A percentile compares a stretch with the other conserved stretches of the same genome.
Conservation (phyloP, 2,329 filamentous ascomycete species). For the Bertia moriformis region DNA sequence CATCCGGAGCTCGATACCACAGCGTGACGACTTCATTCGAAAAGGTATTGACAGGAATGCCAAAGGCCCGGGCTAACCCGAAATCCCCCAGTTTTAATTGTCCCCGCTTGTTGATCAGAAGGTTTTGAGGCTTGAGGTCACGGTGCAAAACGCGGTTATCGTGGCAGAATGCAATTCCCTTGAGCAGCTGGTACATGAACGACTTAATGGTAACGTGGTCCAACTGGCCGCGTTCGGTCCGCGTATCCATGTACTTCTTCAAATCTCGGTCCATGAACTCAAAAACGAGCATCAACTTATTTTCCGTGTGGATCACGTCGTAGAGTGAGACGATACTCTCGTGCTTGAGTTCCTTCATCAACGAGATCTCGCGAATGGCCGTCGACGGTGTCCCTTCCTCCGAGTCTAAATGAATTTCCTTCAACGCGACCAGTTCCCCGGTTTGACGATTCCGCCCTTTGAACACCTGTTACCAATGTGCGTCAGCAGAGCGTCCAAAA, state of each 20-base stretch:
- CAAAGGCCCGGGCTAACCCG: not conserved
- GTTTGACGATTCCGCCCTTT: slow-evolving; percentile 61
- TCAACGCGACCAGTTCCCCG: slow-evolving; percentile 54
- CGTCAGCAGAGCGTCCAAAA: too few species aligned
- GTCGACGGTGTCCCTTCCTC: slow-evolving; percentile 59
- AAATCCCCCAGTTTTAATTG: not conserved
- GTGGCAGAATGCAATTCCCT: slow-evolving; percentile 32
- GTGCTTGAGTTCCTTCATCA: slow-evolving; percentile 63
- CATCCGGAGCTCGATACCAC: not conserved
- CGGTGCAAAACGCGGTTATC: slow-evolving; percentile 1
- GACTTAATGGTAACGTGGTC: slow-evolving; percentile 55
- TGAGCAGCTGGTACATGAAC: slow-evolving; percentile 58
- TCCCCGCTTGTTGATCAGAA: slow-evolving; percentile 1
- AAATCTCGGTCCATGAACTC: slow-evolving; percentile 62
- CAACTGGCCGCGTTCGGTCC: slow-evolving; percentile 46
- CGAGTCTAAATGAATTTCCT: slow-evolving; percentile 59
- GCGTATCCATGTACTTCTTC: slow-evolving; percentile 59
- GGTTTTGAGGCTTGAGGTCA: not conserved
- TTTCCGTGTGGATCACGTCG: slow-evolving; percentile 62
- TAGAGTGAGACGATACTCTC: slow-evolving; percentile 58
- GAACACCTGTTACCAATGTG: slow-evolving; percentile 35
- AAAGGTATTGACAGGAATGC: not conserved
- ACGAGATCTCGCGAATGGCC: slow-evolving; percentile 56
- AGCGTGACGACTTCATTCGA: slow-evolving; percentile 1
- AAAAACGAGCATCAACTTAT: slow-evolving; percentile 62